Conservation (phyloP, 2,329 filamentous ascomycete genomes). For the Penicillium crustosum region DNA sequence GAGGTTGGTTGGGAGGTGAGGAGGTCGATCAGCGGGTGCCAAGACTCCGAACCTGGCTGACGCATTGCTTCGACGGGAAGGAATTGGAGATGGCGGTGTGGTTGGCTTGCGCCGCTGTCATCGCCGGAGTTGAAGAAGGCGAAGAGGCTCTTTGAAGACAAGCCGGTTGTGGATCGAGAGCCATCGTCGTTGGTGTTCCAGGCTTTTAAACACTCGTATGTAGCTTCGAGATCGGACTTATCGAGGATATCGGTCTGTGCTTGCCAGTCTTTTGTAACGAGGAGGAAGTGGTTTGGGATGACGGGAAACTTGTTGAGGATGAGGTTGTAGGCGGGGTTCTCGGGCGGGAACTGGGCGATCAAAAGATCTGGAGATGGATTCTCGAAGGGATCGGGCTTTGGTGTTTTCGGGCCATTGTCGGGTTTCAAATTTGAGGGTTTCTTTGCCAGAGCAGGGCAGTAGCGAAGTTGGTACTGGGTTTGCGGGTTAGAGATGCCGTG, state of each 20-base stretch:
- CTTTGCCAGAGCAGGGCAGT: constrained; percentile 50
- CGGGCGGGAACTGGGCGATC: constrained; percentile 40
- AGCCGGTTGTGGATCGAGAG: not conserved
- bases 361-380: constrained; percentile 45
- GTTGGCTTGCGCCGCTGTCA: constrained; percentile 50
- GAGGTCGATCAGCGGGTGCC: constrained; percentile 52
- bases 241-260: constrained; percentile 47
- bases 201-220: constrained; percentile 43
- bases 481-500: not conserved
- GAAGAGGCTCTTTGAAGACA: constrained; percentile 37
- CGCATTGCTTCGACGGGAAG: constrained; percentile 49
- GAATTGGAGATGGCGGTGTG: constrained; percentile 51
- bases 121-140: constrained; percentile 53
- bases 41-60: constrained; percentile 36
- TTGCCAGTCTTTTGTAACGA: constrained; percentile 47
- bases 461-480: constrained; percentile 49
- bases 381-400: constrained; percentile 47
- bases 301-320: constrained; percentile 52
- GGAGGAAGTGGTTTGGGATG: constrained; percentile 51
- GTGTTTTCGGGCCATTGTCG: constrained; percentile 18
- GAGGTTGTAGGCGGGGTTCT: constrained; percentile 40
- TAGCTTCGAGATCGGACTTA: constrained; percentile 42
- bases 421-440: constrained; percentile 39
- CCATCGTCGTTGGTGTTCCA: constrained; percentile 33
- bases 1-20: constrained; percentile 17